phyloP scores from a whole-genome alignment of 1,139 yeast species.

The Eremothecium cymbalariae region DNA sequence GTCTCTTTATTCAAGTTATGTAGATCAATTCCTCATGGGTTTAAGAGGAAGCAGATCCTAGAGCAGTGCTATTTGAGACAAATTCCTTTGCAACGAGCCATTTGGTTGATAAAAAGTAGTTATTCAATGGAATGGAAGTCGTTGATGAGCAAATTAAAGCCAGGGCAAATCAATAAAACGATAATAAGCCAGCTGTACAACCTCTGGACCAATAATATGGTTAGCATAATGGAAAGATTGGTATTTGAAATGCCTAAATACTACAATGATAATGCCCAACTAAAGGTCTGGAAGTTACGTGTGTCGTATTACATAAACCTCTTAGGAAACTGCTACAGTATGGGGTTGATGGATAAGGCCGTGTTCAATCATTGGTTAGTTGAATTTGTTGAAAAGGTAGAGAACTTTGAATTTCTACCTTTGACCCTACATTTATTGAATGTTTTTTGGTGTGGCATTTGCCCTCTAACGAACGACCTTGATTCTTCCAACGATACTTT shows the following conservation, averaged over 20 bases:
- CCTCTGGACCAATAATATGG: slow-evolving; percentile 65
- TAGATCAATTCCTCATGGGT: slow-evolving; percentile 85
- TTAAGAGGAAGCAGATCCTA: slow-evolving; percentile 60
- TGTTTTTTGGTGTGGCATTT: slow-evolving; percentile 64
- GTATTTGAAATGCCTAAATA: slow-evolving; percentile 28
- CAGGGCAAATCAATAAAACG: slow-evolving; percentile 16
- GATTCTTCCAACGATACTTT: slow-evolving; percentile 24
- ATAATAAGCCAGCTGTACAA: slow-evolving; percentile 60
- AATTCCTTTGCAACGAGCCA: slow-evolving; percentile 69
- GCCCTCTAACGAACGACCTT: slow-evolving; percentile 9
- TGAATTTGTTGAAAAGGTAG: slow-evolving; percentile 45
- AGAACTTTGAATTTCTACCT: slow-evolving; percentile 39
- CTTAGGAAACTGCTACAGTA: slow-evolving; percentile 56
- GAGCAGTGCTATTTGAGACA: slow-evolving; percentile 60
- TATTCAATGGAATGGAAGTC: slow-evolving; percentile 73
- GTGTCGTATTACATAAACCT: slow-evolving; percentile 55
- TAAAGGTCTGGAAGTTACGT: slow-evolving; percentile 42
- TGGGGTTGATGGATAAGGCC: slow-evolving; percentile 55
- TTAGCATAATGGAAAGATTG: slow-evolving; percentile 23
- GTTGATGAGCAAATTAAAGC: slow-evolving; percentile 45
- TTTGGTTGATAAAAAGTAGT: slow-evolving; percentile 87
- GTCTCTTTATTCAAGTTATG: slow-evolving; percentile 62
- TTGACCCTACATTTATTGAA: slow-evolving; percentile 50
- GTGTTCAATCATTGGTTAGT: slow-evolving; percentile 57
- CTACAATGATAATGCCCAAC: slow-evolving; percentile 23